A percentile compares a stretch with the other conserved stretches of the same genome.
These are phyloP conservation scores for Hypoxylon trugodes DNA, from an alignment of 495 filamentous ascomycete genomes.

Conservation along the genomic window DNA sequence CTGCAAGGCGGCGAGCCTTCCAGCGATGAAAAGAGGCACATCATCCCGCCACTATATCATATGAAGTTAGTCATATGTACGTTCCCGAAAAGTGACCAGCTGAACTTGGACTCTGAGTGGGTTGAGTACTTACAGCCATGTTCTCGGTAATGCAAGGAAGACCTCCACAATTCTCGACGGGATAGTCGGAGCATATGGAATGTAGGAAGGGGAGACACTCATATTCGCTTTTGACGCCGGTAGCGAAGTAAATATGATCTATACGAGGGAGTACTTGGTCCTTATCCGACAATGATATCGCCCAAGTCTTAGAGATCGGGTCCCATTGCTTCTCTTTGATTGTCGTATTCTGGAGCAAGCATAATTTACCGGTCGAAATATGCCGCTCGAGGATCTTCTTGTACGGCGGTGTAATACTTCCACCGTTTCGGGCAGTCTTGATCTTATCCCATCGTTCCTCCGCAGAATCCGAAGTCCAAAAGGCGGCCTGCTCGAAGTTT, in stretches of 20 bases:
- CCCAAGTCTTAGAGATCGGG: conserved; percentile 56
- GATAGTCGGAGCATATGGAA: conserved; percentile 59
- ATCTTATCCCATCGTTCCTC: conserved; percentile 68
- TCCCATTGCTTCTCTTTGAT: conserved; percentile 45
- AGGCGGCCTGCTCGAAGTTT: conserved; percentile 68
- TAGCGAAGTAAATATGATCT: conserved; percentile 73
- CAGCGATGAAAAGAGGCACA: conserved; percentile 69
- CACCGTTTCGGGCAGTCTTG: conserved; percentile 64
- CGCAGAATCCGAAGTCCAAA: conserved; percentile 68
- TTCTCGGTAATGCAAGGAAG: conserved; percentile 71
- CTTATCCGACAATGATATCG: conserved; percentile 56
- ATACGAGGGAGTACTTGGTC: conserved; percentile 60
- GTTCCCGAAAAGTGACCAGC: neutral
- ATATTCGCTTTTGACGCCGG: conserved; percentile 63
- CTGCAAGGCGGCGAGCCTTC: conserved; percentile 64
- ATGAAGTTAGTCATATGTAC: conserved; percentile 7
- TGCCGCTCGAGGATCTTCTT: conserved; percentile 62
- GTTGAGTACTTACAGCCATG: conserved; percentile 32
- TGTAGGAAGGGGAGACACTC: conserved; percentile 58
- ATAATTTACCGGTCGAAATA: conserved; percentile 52
- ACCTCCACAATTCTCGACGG: conserved; percentile 61
- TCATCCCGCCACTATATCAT: conserved; percentile 64
- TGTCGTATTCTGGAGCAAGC: conserved; percentile 59
- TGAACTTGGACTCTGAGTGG: neutral
- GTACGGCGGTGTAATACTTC: conserved; percentile 68